These are phyloP conservation scores for Debaryomycetaceae sp. DNA, from an alignment of 1,139 yeast genomes.

Conservation along the genomic window DNA sequence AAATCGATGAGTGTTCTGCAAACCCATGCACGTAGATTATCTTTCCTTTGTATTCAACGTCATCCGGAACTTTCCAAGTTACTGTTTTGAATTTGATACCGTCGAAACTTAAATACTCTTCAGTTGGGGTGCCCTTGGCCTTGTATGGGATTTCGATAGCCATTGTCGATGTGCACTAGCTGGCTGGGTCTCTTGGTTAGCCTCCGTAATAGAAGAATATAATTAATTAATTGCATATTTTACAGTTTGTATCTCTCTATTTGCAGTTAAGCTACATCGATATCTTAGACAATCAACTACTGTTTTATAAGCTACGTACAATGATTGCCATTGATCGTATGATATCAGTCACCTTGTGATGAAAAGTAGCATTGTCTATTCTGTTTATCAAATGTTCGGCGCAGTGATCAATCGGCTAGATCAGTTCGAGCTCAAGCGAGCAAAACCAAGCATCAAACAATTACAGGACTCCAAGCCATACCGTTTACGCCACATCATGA, in stretches of 20 bases:
- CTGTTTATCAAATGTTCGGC: too few relatives aligned
- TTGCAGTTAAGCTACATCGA: not conserved
- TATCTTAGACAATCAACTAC: not conserved
- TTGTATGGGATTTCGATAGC: conserved; percentile 29
- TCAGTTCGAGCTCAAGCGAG: too few relatives aligned
- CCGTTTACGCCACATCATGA: too few relatives aligned
- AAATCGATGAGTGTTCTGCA: conserved; percentile 58
- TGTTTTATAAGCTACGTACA: too few relatives aligned
- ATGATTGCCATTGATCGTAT: too few relatives aligned
- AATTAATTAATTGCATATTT: not conserved
- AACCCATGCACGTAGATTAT: conserved; percentile 78
- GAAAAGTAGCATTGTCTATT: too few relatives aligned
- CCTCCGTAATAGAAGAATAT: too few relatives aligned
- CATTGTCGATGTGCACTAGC: conserved; percentile 2
- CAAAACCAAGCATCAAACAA: too few relatives aligned
- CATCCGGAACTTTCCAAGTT: conserved; percentile 37
- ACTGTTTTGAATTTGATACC: conserved; percentile 40
- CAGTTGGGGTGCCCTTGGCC: conserved; percentile 28
- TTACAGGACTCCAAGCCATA: too few relatives aligned
- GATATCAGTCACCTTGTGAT: too few relatives aligned
- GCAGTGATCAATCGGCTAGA: too few relatives aligned
- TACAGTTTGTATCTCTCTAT: not conserved
- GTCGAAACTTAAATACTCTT: conserved; percentile 27
- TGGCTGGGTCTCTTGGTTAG: not conserved
- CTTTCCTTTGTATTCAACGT: conserved; percentile 46